These are phyloP conservation scores for Euphorbia corollata DNA, from an alignment of 441 rosid genomes.

Conservation along the genomic window DNA sequence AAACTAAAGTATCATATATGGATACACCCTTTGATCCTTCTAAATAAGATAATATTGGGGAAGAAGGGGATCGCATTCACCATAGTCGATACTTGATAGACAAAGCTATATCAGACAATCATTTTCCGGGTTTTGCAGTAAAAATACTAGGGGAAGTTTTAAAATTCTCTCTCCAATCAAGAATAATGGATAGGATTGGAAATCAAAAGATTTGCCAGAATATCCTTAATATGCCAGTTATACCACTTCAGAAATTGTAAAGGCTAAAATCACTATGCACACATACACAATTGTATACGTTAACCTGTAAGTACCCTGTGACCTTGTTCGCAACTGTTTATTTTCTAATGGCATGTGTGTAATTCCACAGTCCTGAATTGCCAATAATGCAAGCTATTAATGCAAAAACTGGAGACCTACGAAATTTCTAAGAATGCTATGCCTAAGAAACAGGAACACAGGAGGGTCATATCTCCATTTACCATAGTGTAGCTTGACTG, in stretches of 20 bases:
- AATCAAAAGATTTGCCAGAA: not conserved
- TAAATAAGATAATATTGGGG: not conserved
- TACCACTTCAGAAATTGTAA: not conserved
- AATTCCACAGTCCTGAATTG: not conserved
- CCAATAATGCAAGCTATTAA: not conserved
- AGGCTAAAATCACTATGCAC: not conserved
- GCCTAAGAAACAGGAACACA: not conserved
- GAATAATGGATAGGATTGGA: not conserved
- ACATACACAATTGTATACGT: not conserved
- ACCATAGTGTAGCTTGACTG: not conserved
- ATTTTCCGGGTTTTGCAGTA: not conserved
- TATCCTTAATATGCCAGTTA: not conserved
- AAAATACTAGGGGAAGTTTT: not conserved
- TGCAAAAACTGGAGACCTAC: not conserved
- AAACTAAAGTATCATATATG: not conserved
- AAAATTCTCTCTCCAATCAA: not conserved
- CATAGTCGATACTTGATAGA: not conserved
- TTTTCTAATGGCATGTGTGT: not conserved
- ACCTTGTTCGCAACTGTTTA: not conserved
- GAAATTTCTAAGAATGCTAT: not conserved
- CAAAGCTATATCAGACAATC: not conserved
- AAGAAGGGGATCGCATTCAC: not conserved
- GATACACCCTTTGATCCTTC: not conserved
- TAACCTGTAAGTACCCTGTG: not conserved
- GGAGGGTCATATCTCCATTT: not conserved